Evolutionary conservation across 2,329 filamentous ascomycete genomes (phyloP).

Genomic region (Phoma herbarum): DNA sequence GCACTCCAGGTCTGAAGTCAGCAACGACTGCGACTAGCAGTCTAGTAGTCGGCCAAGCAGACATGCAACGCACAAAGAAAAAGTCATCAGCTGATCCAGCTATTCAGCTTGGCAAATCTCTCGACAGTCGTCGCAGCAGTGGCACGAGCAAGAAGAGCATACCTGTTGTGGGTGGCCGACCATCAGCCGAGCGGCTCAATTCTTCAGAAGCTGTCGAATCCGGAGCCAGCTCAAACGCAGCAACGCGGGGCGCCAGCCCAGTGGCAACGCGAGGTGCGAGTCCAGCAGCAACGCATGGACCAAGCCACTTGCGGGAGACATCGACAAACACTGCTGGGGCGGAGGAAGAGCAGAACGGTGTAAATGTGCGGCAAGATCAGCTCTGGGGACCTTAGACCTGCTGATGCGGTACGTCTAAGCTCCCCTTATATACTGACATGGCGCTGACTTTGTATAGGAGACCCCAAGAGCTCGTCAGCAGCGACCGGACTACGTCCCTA

Average conservation of each 20-base stretch:
- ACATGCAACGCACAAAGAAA: slow-evolving; percentile 57
- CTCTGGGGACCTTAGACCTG: slow-evolving; percentile 55
- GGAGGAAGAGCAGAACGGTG: slow-evolving; percentile 41
- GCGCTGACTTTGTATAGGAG: slow-evolving; percentile 25
- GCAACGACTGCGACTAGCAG: slow-evolving; percentile 92
- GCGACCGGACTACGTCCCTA: slow-evolving; percentile 29
- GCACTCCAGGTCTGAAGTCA: slow-evolving; percentile 83
- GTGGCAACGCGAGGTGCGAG: slow-evolving; percentile 44
- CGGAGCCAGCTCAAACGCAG: slow-evolving; percentile 39
- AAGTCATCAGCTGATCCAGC: slow-evolving; percentile 57
- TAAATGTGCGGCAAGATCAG: slow-evolving; percentile 56
- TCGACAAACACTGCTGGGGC: slow-evolving; percentile 33
- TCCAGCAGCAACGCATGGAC: slow-evolving; percentile 43
- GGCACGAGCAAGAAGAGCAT: slow-evolving; percentile 81
- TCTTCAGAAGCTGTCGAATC: slow-evolving; percentile 36
- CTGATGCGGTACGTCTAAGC: slow-evolving; percentile 44
- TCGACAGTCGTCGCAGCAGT: slow-evolving; percentile 91
- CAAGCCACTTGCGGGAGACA: slow-evolving; percentile 47
- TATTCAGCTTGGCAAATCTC: slow-evolving; percentile 74
- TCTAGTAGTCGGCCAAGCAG: slow-evolving; percentile 85
- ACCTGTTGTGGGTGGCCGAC: slow-evolving; percentile 46
- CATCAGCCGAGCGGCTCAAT: slow-evolving; percentile 39
- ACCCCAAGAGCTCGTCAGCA: slow-evolving; percentile 14
- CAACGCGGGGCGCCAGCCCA: slow-evolving; percentile 42
- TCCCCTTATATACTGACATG: slow-evolving; percentile 22